Evolutionary conservation across 2,329 filamentous ascomycete species (phyloP).

Genomic region (Arthrobotrys entomopaga): DNA sequence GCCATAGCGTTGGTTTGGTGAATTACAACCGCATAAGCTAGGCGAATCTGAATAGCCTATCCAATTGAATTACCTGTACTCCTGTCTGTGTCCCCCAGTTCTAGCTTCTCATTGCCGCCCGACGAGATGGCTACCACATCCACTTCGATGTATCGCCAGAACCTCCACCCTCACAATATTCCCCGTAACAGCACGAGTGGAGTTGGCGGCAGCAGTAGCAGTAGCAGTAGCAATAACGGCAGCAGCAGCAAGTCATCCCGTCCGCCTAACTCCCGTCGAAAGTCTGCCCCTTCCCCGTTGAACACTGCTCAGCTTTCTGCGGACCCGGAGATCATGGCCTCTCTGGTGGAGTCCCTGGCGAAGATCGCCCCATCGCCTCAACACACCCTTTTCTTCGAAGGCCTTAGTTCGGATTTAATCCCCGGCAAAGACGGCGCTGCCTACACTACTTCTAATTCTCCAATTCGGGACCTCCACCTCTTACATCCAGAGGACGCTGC

Average conservation of each 20-base stretch:
- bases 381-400: constrained; percentile 58
- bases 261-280: constrained; percentile 49
- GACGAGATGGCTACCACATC: constrained; percentile 51
- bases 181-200: constrained; percentile 45
- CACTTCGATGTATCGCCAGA: constrained; percentile 52
- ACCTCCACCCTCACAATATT: constrained; percentile 53
- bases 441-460: constrained; percentile 39
- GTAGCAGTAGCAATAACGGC: constrained; percentile 11
- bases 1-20: constrained; percentile 50
- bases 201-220: constrained; percentile 30
- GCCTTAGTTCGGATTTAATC: constrained; percentile 55
- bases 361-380: constrained; percentile 59
- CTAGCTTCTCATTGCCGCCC: constrained; percentile 42
- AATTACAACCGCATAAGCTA: constrained; percentile 46
- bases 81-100: constrained; percentile 45
- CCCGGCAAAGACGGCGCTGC: constrained; percentile 41
- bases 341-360: constrained; percentile 59
- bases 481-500: constrained; percentile 69
- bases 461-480: constrained; percentile 60
- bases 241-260: constrained; percentile 52
- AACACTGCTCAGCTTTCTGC: constrained; percentile 52
- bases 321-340: constrained; percentile 59
- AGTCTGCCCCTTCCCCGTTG: constrained; percentile 50
- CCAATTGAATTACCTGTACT: constrained; percentile 42
- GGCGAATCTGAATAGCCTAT: constrained; percentile 50